These are phyloP conservation scores for Malassezia arunalokei DNA, from an alignment of 1,284 basidiomycete genomes.

Conservation along the genomic window DNA sequence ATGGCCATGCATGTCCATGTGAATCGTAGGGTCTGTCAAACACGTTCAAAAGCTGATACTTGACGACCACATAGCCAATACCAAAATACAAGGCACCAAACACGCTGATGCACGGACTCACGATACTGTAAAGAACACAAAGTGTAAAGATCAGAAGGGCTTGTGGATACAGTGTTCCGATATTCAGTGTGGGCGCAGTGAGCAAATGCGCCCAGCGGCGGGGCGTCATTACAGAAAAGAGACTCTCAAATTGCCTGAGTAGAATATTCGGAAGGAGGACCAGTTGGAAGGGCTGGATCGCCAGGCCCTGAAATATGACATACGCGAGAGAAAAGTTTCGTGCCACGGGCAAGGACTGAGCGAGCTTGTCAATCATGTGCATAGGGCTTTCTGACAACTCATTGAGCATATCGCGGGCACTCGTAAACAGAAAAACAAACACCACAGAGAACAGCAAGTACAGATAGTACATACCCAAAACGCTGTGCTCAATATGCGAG, in stretches of 20 bases:
- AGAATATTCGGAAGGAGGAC: constrained; percentile 44
- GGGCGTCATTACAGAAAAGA: constrained; percentile 30
- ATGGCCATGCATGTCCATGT: constrained; percentile 82
- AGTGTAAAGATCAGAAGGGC: constrained; percentile 90
- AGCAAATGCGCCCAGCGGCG: constrained; percentile 89
- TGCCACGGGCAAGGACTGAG: constrained; percentile 36
- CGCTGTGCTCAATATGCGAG: constrained; percentile 82
- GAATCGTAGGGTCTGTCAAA: constrained; percentile 89
- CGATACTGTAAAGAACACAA: constrained; percentile 83
- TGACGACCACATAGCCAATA: constrained; percentile 67
- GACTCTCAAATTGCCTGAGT: constrained; percentile 21
- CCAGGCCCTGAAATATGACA: constrained; percentile 81
- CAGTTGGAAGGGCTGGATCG: constrained; percentile 85
- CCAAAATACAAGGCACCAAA: constrained; percentile 94
- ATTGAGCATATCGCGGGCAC: constrained; percentile 63
- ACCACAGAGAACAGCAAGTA: constrained; percentile 88
- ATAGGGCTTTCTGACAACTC: constrained; percentile 41
- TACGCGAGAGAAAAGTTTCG: constrained; percentile 90
- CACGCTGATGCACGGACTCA: constrained; percentile 81
- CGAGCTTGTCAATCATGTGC: constrained; percentile 39
- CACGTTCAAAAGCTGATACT: constrained; percentile 88
- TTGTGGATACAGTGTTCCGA: constrained; percentile 69
- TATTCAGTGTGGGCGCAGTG: constrained; percentile 73
- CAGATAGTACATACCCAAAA: constrained; percentile 69
- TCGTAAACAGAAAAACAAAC: constrained; percentile 83